Evolutionary conservation across 2,329 filamentous ascomycete species (phyloP), one percentile per base, ranked within the genome.

Genomic region (Pestalotiopsis sp.): DNA sequence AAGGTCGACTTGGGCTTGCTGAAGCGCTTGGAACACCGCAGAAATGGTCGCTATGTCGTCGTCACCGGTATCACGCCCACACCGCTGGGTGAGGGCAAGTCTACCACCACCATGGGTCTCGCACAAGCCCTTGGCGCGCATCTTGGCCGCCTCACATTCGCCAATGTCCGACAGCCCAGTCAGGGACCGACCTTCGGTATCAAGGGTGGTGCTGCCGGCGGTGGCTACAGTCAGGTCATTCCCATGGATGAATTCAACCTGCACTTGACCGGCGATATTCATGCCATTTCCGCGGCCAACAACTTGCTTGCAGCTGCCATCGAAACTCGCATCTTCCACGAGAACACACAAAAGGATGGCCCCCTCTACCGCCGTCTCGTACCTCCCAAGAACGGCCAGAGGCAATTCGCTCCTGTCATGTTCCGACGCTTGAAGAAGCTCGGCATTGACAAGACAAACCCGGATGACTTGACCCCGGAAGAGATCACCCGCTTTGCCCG

Each of bases 201-300:
- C 87, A 99, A 99, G 87, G 96, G 96, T 71, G 96, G 96, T 76
- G 96, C 96, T 69, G 96, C 96, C 68, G 96, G 96, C 76, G 96
- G 96, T 80, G 96, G 96, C 52, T 99, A 98, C 89, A 97, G 94
- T 80, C 96, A 99, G 81, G 96, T 99, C 78, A 98, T 99, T 76
- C 96, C 96, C 69, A 99, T 99, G 96, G 96, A 99, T 76, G 96
- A 99, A 81, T 99, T 99, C 86, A 99, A 99, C 83, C 85, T 99
- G 78, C 96, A 99, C 81, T 84, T 99, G 76, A 99, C 96, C 67
- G 96, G 96, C 76, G 96, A 99, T 79, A 98, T 99, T 68, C 96
- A 99, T 80, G 96, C 96, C 73, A 96, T 99, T 77, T 94, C 94
- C 66, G 95, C 95, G 36, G 96, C 96, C 49, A 99, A 98, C 87